phyloP scores from a whole-genome alignment of 1,139 yeast species.

The Pichia sp. region DNA sequence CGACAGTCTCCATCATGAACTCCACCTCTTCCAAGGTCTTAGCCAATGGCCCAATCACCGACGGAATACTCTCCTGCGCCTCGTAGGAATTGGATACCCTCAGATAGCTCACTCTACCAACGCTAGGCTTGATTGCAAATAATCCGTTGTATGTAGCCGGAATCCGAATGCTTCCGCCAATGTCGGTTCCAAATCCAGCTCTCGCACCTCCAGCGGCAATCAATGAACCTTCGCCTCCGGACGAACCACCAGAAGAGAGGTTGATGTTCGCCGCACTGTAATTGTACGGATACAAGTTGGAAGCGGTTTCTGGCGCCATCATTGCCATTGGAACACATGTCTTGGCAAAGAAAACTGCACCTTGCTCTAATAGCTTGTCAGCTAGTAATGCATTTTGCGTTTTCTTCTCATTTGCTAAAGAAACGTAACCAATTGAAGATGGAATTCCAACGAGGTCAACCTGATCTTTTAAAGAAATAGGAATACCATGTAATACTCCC shows the following conservation, averaged over 20 bases:
- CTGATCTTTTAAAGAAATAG: constrained; percentile 54
- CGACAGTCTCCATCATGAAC: constrained; percentile 51
- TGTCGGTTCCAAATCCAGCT: constrained; percentile 58
- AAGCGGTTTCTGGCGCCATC: constrained; percentile 47
- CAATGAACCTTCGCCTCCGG: constrained; percentile 63
- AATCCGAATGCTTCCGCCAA: constrained; percentile 60
- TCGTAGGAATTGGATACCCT: constrained; percentile 51
- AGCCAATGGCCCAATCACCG: constrained; percentile 57
- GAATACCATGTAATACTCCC: constrained; percentile 65
- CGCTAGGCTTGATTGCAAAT: constrained; percentile 51
- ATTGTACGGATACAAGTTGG: constrained; percentile 47
- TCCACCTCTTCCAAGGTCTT: constrained; percentile 60
- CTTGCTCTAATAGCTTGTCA: constrained; percentile 10
- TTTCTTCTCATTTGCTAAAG: constrained; percentile 30
- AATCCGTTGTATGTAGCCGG: constrained; percentile 55
- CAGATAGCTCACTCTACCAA: constrained; percentile 46
- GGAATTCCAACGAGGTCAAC: constrained; percentile 42
- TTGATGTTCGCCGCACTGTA: constrained; percentile 42
- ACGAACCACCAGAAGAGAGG: constrained; percentile 52
- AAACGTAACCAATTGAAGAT: constrained; percentile 42
- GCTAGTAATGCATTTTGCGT: constrained; percentile 29
- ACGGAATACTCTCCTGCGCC: constrained; percentile 52
- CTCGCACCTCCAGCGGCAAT: constrained; percentile 46
- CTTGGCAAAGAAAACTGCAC: constrained; percentile 44
- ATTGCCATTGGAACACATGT: constrained; percentile 59